These are phyloP conservation scores for Balamuthia mandrillaris DNA, from an alignment of 208 protist genomes.

Conservation along the genomic window DNA sequence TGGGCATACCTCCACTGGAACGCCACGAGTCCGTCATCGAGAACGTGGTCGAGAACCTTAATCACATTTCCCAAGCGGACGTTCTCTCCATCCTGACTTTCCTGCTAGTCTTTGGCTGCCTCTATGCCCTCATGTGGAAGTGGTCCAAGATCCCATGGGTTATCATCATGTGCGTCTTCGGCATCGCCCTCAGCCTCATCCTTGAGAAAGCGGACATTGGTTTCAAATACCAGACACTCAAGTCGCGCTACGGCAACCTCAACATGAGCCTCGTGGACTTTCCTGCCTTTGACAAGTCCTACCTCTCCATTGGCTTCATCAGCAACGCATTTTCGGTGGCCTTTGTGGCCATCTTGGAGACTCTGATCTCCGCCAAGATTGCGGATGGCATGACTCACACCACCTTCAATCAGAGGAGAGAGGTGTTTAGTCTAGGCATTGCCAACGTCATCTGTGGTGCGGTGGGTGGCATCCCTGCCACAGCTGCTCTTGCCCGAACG, in stretches of 20 bases:
- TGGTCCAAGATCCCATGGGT: conserved; percentile 41
- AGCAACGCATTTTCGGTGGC: conserved; percentile 39
- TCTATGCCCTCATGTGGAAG: conserved; percentile 30
- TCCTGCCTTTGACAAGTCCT: conserved; percentile 9
- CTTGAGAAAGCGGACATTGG: conserved; percentile 7
- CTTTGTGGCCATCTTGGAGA: conserved; percentile 49
- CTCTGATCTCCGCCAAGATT: conserved; percentile 55
- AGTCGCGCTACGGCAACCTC: conserved; percentile 8
- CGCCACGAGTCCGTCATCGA: conserved; percentile 37
- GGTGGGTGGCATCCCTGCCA: conserved; percentile 49
- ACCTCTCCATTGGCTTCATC: conserved; percentile 33
- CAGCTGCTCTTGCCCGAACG: conserved; percentile 45
- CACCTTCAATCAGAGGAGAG: conserved; percentile 49
- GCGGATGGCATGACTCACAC: conserved; percentile 53
- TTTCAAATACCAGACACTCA: not conserved
- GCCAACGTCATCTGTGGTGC: conserved; percentile 43
- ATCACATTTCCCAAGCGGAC: not conserved
- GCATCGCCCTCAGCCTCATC: conserved; percentile 22
- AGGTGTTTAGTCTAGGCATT: conserved; percentile 44
- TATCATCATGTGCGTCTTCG: conserved; percentile 36
- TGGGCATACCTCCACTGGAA: conserved; percentile 29
- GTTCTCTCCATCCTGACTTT: not conserved
- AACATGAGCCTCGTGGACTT: conserved; percentile 23
- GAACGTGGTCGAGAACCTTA: conserved; percentile 33
- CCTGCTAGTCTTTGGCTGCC: not conserved